These are phyloP conservation scores for Gossypium ekmanianum DNA, from an alignment of 345 rosid species.

Conservation along the genomic window DNA sequence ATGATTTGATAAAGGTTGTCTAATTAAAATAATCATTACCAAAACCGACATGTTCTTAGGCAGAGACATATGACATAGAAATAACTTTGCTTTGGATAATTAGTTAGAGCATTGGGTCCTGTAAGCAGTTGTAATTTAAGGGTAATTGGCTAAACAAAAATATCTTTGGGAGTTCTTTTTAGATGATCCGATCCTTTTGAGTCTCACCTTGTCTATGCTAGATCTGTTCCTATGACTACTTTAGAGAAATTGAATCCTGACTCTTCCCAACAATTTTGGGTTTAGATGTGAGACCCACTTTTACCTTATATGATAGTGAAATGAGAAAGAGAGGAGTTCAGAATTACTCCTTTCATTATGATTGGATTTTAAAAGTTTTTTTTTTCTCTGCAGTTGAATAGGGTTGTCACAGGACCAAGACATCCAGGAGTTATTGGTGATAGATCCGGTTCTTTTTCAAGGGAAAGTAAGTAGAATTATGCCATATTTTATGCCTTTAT, in stretches of 20 bases:
- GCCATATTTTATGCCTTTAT: not conserved
- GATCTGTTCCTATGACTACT: not conserved
- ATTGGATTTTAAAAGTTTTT: not conserved
- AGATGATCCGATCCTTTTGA: not conserved
- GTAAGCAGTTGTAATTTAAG: not conserved
- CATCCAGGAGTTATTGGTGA: slow-evolving; percentile 94
- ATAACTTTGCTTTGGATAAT: not conserved
- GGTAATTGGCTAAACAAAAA: not conserved
- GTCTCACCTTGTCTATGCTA: not conserved
- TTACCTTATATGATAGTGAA: not conserved
- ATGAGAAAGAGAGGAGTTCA: not conserved
- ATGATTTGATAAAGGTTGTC: not conserved
- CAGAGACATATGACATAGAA: not conserved
- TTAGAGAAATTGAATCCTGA: not conserved
- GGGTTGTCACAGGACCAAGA: slow-evolving; percentile 90
- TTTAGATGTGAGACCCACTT: not conserved
- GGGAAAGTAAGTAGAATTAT: slow-evolving; percentile 80
- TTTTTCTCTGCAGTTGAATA: slow-evolving; percentile 57
- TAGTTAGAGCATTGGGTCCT: not conserved
- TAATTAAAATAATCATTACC: not conserved
- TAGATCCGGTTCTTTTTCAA: slow-evolving; percentile 89
- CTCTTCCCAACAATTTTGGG: not conserved
- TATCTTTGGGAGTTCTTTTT: not conserved
- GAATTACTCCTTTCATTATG: not conserved
- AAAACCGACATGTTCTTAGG: not conserved